Conservation (phyloP, 164 flowering plant species). For the Stephania yunnanensis region DNA sequence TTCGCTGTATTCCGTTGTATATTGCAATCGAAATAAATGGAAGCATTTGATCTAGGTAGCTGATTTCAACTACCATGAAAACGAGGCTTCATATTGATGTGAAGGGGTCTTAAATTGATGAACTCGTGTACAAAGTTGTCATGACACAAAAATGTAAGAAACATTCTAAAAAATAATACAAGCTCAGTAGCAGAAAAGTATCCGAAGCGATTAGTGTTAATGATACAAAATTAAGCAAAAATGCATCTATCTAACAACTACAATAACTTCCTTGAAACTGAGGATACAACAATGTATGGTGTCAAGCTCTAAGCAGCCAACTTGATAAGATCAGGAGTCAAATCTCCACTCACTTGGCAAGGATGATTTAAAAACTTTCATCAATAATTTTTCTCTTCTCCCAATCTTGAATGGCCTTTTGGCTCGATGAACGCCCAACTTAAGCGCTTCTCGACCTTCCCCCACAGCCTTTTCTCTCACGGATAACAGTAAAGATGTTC, state of each 20-base stretch:
- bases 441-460: constrained; percentile 50
- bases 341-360: constrained; percentile 25
- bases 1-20: no score
- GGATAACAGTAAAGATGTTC: constrained; percentile 30
- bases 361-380: constrained; percentile 40
- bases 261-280: neutral
- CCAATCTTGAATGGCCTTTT: constrained; percentile 27
- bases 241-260: neutral
- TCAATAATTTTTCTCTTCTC: constrained; percentile 30
- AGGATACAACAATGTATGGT: neutral
- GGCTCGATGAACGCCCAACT: constrained; percentile 33
- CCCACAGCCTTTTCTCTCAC: constrained; percentile 43
- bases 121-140: no score
- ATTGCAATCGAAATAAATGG: no score
- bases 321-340: neutral
- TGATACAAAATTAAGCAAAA: neutral
- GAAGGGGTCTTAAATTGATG: no score
- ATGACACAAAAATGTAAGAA: no score
- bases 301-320: neutral
- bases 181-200: no score
- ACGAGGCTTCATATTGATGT: no score
- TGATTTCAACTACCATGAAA: no score
- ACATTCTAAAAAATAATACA: no score
- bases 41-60: no score
- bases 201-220: neutral